A percentile compares a stretch with the other conserved stretches of the same genome.
Evolutionary conservation across 345 rosid genomes (phyloP).

Genomic region (Eucalyptus polybractea): DNA sequence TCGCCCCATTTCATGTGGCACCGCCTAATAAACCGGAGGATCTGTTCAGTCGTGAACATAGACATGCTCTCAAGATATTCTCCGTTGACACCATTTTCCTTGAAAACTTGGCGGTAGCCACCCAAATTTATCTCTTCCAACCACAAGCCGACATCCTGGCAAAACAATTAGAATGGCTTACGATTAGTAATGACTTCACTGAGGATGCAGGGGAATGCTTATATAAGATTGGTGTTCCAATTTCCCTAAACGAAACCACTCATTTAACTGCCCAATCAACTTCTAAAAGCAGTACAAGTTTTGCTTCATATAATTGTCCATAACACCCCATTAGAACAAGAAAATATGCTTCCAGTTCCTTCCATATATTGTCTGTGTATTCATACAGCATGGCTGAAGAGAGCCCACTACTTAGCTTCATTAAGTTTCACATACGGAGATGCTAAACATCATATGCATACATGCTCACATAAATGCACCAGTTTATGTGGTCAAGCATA

Average conservation of each 20-base stretch:
- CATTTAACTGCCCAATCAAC: not conserved
- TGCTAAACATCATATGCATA: not conserved
- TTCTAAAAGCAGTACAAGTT: not conserved
- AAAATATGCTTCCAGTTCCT: not conserved
- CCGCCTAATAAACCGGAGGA: slow-evolving; percentile 94
- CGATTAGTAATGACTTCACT: not conserved
- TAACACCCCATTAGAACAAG: not conserved
- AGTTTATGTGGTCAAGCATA: not conserved
- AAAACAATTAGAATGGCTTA: not conserved
- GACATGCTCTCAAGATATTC: slow-evolving; percentile 98
- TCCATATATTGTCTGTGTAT: not conserved
- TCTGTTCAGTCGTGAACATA: slow-evolving; percentile 98
- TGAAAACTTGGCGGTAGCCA: slow-evolving; percentile 75
- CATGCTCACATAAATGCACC: not conserved
- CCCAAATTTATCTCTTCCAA: slow-evolving; percentile 88
- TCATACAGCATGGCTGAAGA: not conserved
- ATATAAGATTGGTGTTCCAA: not conserved
- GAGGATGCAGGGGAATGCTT: not conserved
- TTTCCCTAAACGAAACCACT: not conserved
- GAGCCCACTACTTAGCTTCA: not conserved
- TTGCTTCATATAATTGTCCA: not conserved
- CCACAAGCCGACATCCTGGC: slow-evolving; percentile 77
- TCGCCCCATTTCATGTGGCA: slow-evolving; percentile 99
- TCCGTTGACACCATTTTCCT: slow-evolving; percentile 89
- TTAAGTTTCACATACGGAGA: not conserved